Evolutionary conservation across 192 early-diverging fungal species (phyloP).

Genomic region (Rhizoclosmatium globosum): DNA sequence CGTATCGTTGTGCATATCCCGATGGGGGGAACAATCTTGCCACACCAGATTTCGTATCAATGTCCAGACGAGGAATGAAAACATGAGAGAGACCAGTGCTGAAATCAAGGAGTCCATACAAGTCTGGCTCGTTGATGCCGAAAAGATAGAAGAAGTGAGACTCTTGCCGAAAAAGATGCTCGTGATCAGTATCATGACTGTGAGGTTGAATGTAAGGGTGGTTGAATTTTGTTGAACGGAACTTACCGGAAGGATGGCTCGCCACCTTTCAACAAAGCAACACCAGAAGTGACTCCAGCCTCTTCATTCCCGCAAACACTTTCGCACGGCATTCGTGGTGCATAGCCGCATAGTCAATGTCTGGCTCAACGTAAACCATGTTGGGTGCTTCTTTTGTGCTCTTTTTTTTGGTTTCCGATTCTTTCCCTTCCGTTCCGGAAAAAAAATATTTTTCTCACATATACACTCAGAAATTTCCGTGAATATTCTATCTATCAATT

Average conservation of each 20-base stretch:
- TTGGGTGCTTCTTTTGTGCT: background rate
- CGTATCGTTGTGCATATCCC: constrained; percentile 64
- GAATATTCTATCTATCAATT: no score
- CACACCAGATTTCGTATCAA: constrained; percentile 86
- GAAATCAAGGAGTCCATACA: constrained; percentile 75
- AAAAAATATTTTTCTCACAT: no score
- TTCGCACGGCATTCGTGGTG: constrained; percentile 11
- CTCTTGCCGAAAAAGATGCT: constrained; percentile 61
- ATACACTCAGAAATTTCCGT: no score
- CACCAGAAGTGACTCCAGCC: background rate
- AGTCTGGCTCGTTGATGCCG: constrained; percentile 79
- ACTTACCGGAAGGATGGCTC: constrained; percentile 23
- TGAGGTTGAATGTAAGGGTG: constrained; percentile 29
- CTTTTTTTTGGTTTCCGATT: background rate
- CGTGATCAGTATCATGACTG: constrained; percentile 80
- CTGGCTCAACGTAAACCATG: constrained; percentile 25
- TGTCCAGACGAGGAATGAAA: constrained; percentile 69
- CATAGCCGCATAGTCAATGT: constrained; percentile 20
- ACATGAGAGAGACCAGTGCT: constrained; percentile 63
- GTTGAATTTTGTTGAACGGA: background rate
- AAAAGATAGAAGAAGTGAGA: constrained; percentile 86
- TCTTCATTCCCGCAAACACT: constrained; percentile 24
- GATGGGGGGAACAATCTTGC: constrained; percentile 58
- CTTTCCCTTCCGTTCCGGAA: no score
- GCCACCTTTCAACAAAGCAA: constrained; percentile 29